These are phyloP conservation scores for Eucalyptus decipiens DNA, from an alignment of 345 rosid genomes.

Conservation along the genomic window DNA sequence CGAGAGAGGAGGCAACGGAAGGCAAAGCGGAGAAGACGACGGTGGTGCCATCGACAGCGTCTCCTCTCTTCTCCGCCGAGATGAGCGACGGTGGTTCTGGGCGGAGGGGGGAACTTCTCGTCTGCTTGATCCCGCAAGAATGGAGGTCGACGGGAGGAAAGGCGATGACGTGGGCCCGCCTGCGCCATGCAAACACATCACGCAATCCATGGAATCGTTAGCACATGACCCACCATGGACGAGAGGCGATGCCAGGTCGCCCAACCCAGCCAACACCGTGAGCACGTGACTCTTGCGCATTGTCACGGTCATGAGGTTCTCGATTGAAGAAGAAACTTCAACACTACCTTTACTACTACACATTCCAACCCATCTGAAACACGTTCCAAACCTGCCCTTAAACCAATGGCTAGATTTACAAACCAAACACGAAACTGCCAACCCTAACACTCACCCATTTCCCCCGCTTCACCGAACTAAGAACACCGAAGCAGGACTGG, in stretches of 20 bases:
- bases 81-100: background rate
- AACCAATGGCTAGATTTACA: too few relatives aligned
- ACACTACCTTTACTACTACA: too few relatives aligned
- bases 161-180: background rate
- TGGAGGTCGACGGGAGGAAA: background rate
- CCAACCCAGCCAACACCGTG: background rate
- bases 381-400: too few relatives aligned
- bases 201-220: background rate
- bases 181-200: background rate
- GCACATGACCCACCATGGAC: background rate
- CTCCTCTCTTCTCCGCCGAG: background rate
- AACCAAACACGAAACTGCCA: too few relatives aligned
- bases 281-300: background rate
- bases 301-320: background rate
- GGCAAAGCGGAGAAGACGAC: background rate
- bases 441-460: too few relatives aligned
- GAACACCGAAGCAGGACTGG: too few relatives aligned
- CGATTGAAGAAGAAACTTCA: too few relatives aligned
- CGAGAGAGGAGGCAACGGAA: background rate
- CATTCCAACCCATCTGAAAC: too few relatives aligned
- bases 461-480: too few relatives aligned
- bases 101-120: background rate
- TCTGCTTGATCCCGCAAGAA: background rate
- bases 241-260: background rate
- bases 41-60: background rate